A percentile compares a stretch with the other conserved stretches of the same genome.
phyloP scores from a whole-genome alignment of 2,329 filamentous ascomycete genomes.

The Diplodia seriata region DNA sequence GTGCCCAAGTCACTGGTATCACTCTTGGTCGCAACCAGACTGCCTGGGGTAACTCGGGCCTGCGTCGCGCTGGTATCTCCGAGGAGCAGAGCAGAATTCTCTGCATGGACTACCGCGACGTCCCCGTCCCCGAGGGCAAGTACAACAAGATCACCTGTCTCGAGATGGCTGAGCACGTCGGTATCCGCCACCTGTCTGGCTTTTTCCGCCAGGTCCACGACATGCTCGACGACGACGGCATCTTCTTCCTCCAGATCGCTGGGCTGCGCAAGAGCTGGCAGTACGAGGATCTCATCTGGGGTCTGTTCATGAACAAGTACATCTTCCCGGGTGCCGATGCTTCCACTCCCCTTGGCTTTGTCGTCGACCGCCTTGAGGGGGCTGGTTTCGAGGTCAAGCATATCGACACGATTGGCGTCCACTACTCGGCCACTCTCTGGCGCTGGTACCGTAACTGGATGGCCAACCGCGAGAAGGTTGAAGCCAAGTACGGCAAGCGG shows the following conservation, averaged over 20 bases:
- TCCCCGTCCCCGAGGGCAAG: slow-evolving; percentile 75
- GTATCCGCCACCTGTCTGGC: slow-evolving; percentile 81
- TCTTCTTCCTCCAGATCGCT: slow-evolving; percentile 95
- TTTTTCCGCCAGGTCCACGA: slow-evolving; percentile 90
- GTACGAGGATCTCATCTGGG: slow-evolving; percentile 97
- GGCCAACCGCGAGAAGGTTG: slow-evolving; percentile 88
- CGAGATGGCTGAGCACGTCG: slow-evolving; percentile 99
- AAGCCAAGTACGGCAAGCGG: slow-evolving; percentile 90
- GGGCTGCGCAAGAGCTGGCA: slow-evolving; percentile 95
- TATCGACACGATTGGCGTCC: slow-evolving; percentile 91
- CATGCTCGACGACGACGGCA: slow-evolving; percentile 95
- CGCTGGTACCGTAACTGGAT: slow-evolving; percentile 99
- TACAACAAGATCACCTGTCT: slow-evolving; percentile 97
- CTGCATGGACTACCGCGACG: slow-evolving; percentile 97
- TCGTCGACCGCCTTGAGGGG: slow-evolving; percentile 82
- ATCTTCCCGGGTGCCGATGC: slow-evolving; percentile 97
- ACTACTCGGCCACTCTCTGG: slow-evolving; percentile 97
- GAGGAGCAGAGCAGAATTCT: slow-evolving; percentile 91
- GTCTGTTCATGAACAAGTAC: slow-evolving; percentile 99
- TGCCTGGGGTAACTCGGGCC: slow-evolving; percentile 90
- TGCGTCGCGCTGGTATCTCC: slow-evolving; percentile 79
- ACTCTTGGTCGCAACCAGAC: slow-evolving; percentile 97
- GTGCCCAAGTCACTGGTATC: slow-evolving; percentile 83
- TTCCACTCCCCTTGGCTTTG: slow-evolving; percentile 88
- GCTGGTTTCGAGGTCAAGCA: slow-evolving; percentile 90